Conservation (phyloP, 495 filamentous ascomycete genomes). For the Penicillium macrosclerotiorum region DNA sequence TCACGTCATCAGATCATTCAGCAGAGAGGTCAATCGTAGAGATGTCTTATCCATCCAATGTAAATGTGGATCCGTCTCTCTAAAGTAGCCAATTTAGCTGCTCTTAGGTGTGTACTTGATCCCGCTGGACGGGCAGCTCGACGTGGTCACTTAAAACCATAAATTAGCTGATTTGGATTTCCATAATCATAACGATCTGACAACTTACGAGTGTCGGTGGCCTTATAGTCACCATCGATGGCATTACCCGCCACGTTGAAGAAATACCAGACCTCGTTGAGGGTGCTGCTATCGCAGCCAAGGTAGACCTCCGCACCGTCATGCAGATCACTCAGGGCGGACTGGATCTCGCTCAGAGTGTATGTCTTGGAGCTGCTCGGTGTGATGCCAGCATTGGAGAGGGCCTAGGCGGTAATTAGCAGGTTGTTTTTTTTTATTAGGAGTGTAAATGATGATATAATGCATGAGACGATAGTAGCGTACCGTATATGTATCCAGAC, state of each 20-base stretch:
- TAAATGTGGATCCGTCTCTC: neutral
- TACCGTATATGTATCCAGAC: constrained; percentile 59
- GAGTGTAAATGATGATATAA: neutral
- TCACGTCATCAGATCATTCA: neutral
- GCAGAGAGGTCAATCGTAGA: neutral
- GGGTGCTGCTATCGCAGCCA: constrained; percentile 53
- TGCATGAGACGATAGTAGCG: too few relatives aligned
- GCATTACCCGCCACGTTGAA: constrained; percentile 73
- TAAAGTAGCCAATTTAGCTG: constrained; percentile 1
- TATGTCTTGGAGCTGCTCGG: constrained; percentile 62
- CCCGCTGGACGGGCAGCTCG: constrained; percentile 52
- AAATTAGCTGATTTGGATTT: neutral
- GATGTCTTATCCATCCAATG: neutral
- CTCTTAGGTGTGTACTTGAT: constrained; percentile 63
- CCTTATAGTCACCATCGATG: constrained; percentile 65
- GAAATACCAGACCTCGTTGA: constrained; percentile 75
- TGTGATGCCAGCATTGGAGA: constrained; percentile 61
- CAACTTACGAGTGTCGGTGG: constrained; percentile 48
- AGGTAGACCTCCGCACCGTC: constrained; percentile 59
- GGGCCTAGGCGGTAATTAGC: constrained; percentile 35
- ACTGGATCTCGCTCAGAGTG: constrained; percentile 55
- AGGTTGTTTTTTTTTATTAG: neutral
- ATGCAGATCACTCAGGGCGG: constrained; percentile 56
- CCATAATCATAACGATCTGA: neutral
- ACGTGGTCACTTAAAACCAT: constrained; percentile 42